Base-by-base conservation (phyloP, 208 protist species). In the Leishmania turanica region DNA sequence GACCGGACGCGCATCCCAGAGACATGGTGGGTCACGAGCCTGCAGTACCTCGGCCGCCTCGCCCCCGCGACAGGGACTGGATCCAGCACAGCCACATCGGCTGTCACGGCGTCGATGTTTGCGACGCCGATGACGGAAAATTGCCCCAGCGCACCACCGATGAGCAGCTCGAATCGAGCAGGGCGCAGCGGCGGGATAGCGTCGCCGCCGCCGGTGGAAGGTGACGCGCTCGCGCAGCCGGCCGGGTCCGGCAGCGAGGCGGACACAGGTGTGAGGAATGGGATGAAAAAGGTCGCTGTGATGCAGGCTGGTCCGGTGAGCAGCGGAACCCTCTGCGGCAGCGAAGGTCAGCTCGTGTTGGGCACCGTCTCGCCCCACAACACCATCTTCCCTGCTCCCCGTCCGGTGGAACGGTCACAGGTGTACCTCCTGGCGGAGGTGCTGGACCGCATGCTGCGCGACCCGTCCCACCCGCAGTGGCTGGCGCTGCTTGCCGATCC, bases 361-460 rank as follows among this genome's bases (percentile, higher is more conserved):
- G 42, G 51, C 17, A 72, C 51, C 68, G 51, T 37, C 34, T 11
- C 56, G 11, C 19, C 47, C 24, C 76, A 71, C n/a, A 80, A 75
- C 71, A 58, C 77, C 34, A 84, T 91, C 75, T 97, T 97, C 86
- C 95, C 95, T 31, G 90, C 91, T 9, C 71, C 64, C 11, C 85
- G 88, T 40, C 90, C 93, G 13, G 83, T 81, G n/a, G 92, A 91
- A 17, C 89, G 95, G 17, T 88, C 93, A 0, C 92, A 98, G 86
- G 93, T 97, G 68, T 98, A 97, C 79, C 82, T 98, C 31, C 87
- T 98, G 24, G 92, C 91, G 0, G 91, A 95, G 68, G 89, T 89
- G 27, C 74, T 98, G 9, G 95, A 98, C 84, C 84, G 89, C 76
- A 96, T 98, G 93, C 82, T 97, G 80, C 82, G 71, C 74, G 82